Conservation (phyloP, 1,284 basidiomycete genomes). For the Moesziomyces aphidis region DNA sequence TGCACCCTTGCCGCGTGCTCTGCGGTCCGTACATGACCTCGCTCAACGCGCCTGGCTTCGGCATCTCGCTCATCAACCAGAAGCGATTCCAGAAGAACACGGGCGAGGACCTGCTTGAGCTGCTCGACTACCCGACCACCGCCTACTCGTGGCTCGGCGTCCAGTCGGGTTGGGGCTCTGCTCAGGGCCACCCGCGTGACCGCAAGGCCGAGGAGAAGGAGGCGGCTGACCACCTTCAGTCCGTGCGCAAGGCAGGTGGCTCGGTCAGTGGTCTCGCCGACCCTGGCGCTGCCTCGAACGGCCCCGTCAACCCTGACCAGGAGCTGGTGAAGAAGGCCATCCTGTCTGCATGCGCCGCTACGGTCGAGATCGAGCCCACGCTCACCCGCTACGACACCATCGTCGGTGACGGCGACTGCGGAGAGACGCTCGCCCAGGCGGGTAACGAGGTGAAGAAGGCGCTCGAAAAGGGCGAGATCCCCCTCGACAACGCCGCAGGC, state of each 20-base stretch:
- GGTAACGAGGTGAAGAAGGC: constrained; percentile 61
- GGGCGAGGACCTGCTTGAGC: constrained; percentile 66
- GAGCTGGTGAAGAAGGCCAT: constrained; percentile 65
- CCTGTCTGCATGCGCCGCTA: constrained; percentile 66
- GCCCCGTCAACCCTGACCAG: constrained; percentile 56
- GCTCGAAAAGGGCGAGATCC: constrained; percentile 56
- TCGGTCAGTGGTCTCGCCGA: constrained; percentile 57
- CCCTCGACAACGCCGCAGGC: constrained; percentile 58
- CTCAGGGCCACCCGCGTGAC: constrained; percentile 57
- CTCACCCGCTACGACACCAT: constrained; percentile 71
- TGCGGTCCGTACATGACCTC: constrained; percentile 70
- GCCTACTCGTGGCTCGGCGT: constrained; percentile 70
- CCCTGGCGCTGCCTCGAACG: constrained; percentile 49
- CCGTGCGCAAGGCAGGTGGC: constrained; percentile 57
- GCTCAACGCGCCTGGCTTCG: constrained; percentile 71
- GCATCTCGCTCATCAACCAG: constrained; percentile 70
- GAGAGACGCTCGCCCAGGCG: constrained; percentile 63
- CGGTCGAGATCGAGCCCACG: constrained; percentile 69
- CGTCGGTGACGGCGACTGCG: constrained; percentile 67
- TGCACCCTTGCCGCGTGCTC: constrained; percentile 69
- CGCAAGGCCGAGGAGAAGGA: constrained; percentile 61
- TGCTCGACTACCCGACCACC: constrained; percentile 70
- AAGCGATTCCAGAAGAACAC: constrained; percentile 67
- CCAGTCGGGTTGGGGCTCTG: constrained; percentile 55
- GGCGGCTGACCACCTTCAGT: constrained; percentile 52